A percentile compares a stretch with the other conserved stretches of the same genome.
Evolutionary conservation across 1,139 yeast genomes (phyloP).

Genomic region (Wickerhamomyces sp.): DNA sequence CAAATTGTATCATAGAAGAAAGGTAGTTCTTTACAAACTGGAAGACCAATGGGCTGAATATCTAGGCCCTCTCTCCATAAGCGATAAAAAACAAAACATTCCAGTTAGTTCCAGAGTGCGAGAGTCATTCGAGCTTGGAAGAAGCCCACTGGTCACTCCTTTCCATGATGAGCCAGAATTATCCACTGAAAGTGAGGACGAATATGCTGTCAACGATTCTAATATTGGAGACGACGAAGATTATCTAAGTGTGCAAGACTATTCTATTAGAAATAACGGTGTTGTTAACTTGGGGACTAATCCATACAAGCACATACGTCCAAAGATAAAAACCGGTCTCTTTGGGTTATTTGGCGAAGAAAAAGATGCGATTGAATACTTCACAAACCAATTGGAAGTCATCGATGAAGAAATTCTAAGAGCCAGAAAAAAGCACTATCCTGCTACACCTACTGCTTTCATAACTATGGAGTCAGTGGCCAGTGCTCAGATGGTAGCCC

Average conservation of each 20-base stretch:
- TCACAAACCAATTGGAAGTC: constrained; percentile 51
- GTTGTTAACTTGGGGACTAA: constrained; percentile 16
- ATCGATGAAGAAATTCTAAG: constrained; percentile 57
- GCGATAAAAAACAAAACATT: constrained; percentile 11
- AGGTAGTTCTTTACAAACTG: constrained; percentile 45
- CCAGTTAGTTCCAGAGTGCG: constrained; percentile 21
- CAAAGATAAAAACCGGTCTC: constrained; percentile 46
- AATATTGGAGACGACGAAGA: constrained; percentile 18
- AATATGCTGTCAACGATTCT: constrained; percentile 17
- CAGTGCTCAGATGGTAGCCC: constrained; percentile 83
- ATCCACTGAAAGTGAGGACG: constrained; percentile 14
- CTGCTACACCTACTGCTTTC: constrained; percentile 72
- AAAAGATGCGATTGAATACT: constrained; percentile 63
- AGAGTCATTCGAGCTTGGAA: constrained; percentile 23
- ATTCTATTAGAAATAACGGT: constrained; percentile 22
- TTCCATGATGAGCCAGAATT: constrained; percentile 13
- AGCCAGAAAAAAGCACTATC: constrained; percentile 58
- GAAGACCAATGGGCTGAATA: constrained; percentile 77
- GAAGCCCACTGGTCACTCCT: constrained; percentile 22
- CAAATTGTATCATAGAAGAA: constrained; percentile 55
- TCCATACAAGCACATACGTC: constrained; percentile 41
- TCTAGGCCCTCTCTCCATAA: constrained; percentile 21
- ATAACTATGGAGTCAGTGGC: constrained; percentile 83
- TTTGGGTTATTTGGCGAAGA: constrained; percentile 50
- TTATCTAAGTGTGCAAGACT: constrained; percentile 25